Evolutionary conservation across 2,329 filamentous ascomycete species (phyloP).

Genomic region (Colletotrichum lupini): DNA sequence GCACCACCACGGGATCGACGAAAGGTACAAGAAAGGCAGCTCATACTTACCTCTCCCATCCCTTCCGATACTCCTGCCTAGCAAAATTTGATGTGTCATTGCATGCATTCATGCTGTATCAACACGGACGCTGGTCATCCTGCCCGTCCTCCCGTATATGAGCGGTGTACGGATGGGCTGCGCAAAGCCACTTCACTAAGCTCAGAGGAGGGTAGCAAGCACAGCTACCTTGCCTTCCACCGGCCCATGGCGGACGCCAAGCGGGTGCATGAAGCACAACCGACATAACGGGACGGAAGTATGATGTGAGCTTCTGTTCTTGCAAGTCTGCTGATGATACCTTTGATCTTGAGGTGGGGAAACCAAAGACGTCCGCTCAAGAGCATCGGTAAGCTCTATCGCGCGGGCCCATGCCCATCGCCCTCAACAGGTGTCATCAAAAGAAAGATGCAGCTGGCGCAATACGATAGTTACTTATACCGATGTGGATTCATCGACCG

Average conservation of each 20-base stretch:
- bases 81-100: conserved; percentile 32
- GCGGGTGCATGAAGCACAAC: conserved; percentile 16
- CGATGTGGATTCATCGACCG: conserved; percentile 11
- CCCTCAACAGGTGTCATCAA: conserved; percentile 8
- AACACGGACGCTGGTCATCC: conserved; percentile 23
- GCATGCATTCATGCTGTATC: conserved; percentile 32
- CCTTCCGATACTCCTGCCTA: conserved; percentile 7
- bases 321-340: conserved; percentile 15
- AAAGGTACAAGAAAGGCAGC: background rate
- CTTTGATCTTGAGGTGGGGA: background rate
- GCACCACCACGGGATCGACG: background rate
- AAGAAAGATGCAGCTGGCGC: conserved; percentile 10
- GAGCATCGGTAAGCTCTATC: background rate
- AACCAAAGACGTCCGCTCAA: background rate
- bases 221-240: conserved; percentile 23
- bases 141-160: conserved; percentile 14
- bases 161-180: conserved; percentile 32
- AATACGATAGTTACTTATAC: conserved; percentile 10
- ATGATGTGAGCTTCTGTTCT: conserved; percentile 3
- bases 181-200: conserved; percentile 27
- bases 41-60: background rate
- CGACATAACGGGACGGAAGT: conserved; percentile 5
- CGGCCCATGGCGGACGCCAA: conserved; percentile 28
- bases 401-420: background rate
- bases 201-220: conserved; percentile 34